A percentile compares a stretch with the other conserved stretches of the same genome.
Evolutionary conservation across 1,139 yeast genomes (phyloP).

Genomic region (Saccharomyces uvarum): DNA sequence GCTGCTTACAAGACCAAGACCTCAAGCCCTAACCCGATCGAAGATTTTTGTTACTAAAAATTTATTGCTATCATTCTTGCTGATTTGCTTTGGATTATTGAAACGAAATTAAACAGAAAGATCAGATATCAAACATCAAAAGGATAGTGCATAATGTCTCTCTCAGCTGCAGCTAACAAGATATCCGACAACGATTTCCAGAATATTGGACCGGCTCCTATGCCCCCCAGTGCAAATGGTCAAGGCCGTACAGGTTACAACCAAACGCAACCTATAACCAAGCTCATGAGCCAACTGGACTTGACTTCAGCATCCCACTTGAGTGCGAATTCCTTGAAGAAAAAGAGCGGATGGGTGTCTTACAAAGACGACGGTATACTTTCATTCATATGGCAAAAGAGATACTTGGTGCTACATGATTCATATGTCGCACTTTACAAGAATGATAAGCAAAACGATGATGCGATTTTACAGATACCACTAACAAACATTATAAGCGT

Average conservation of each 20-base stretch:
- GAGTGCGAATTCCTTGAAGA: not conserved
- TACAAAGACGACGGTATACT: slow-evolving; percentile 85
- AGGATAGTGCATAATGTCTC: slow-evolving; percentile 28
- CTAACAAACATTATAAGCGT: slow-evolving; percentile 50
- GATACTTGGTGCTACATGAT: slow-evolving; percentile 71
- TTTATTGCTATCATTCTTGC: not conserved
- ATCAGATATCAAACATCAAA: not conserved
- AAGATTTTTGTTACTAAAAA: not conserved
- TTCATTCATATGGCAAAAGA: slow-evolving; percentile 86
- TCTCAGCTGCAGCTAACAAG: slow-evolving; percentile 41
- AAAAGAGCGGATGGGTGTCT: slow-evolving; percentile 67
- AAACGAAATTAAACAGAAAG: not conserved
- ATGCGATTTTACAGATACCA: slow-evolving; percentile 45
- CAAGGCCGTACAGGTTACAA: slow-evolving; percentile 20
- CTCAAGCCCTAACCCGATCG: not conserved
- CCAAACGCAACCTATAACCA: slow-evolving; percentile 29
- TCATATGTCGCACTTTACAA: slow-evolving; percentile 69
- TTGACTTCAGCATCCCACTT: slow-evolving; percentile 5
- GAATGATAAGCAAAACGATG: slow-evolving; percentile 44
- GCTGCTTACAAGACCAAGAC: not conserved
- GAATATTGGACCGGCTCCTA: slow-evolving; percentile 40
- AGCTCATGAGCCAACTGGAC: slow-evolving; percentile 21
- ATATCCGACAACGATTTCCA: slow-evolving; percentile 35
- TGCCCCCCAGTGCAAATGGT: slow-evolving; percentile 30
- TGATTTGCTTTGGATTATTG: not conserved